phyloP scores from a whole-genome alignment of 805 yeast genomes.

The Komagataella ulmi region DNA sequence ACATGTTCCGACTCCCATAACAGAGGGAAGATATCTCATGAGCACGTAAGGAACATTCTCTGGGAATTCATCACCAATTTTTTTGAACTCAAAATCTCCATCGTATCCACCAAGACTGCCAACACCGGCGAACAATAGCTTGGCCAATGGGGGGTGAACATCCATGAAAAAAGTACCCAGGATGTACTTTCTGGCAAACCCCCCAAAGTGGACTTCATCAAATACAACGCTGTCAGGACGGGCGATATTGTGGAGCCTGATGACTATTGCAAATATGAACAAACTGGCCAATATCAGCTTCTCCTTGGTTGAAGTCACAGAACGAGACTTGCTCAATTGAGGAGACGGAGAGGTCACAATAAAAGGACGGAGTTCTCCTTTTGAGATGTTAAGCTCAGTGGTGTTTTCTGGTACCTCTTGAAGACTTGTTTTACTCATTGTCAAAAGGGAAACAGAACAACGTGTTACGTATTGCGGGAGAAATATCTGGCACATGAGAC shows the following conservation, averaged over 20 bases:
- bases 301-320: conserved; percentile 24
- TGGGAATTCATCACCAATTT: conserved; percentile 56
- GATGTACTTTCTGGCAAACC: conserved; percentile 80
- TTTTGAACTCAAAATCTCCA: conserved; percentile 55
- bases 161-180: conserved; percentile 56
- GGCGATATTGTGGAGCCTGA: conserved; percentile 50
- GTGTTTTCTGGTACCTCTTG: conserved; percentile 6
- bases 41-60: conserved; percentile 43
- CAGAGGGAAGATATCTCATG: conserved; percentile 62
- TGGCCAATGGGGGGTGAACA: conserved; percentile 71
- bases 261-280: conserved; percentile 33
- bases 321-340: conserved; percentile 24
- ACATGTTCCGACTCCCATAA: conserved; percentile 57
- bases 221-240: conserved; percentile 77
- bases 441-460: neutral
- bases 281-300: conserved; percentile 26
- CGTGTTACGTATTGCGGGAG: neutral
- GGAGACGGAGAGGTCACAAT: conserved; percentile 37
- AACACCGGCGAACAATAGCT: conserved; percentile 63
- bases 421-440: neutral
- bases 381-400: conserved; percentile 29
- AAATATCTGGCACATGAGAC: neutral
- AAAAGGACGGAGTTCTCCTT: conserved; percentile 43
- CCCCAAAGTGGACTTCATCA: conserved; percentile 93
- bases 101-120: conserved; percentile 55